Base-by-base conservation (phyloP, 73 alveolate genomes). In the Breviolum minutum region DNA sequence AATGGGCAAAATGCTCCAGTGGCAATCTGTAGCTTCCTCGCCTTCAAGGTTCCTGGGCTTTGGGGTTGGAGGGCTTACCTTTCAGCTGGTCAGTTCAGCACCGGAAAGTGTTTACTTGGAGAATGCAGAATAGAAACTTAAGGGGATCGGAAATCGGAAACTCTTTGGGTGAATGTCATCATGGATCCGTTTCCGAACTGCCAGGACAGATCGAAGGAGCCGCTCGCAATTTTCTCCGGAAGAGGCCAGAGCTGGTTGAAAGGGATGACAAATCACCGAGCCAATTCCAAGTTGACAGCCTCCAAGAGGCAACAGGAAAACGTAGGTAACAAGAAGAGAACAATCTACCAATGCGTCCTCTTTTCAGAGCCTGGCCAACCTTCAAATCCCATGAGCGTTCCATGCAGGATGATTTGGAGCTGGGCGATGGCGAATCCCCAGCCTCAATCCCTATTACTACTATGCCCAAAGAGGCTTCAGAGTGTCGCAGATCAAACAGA, bases 11-110 rank as follows among this genome's bases (percentile, higher is more conserved):
- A 83, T 83, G 92, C 62, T 83, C 71, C 27, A 61, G 8, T 83
- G 92, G 92, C 92, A 60, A 26, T 83, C 92, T 7, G 92, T 26
- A 8, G 92, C 92, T 13, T 83, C 92, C 7, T 61, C 76, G 10
- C 71, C 76, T 54, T 83, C 76, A 9, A 81, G 66, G 90, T 14
- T 27, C 63, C 63, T 77, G 19, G 62, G 63, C 27, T 27, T 17
- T n/a, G 8, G 63, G 24, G 5, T 26, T 77, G 19, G 6, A 10
- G 61, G 86, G 27, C 63, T 24, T 12, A 77, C 61, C 83, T 13
- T 26, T 3, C 54, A 40, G 54, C 54, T 40, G 77, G 77, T 17
- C 8, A 68, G 77, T 68, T 22, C 6, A 66, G 74, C 74, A 40
- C 54, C 54, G 54, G 54, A 40, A 40, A 40, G 3, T 40, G 54